Base-by-base conservation (phyloP, 176 grass and related monocot species). In the Hsuehochloa calcarea region DNA sequence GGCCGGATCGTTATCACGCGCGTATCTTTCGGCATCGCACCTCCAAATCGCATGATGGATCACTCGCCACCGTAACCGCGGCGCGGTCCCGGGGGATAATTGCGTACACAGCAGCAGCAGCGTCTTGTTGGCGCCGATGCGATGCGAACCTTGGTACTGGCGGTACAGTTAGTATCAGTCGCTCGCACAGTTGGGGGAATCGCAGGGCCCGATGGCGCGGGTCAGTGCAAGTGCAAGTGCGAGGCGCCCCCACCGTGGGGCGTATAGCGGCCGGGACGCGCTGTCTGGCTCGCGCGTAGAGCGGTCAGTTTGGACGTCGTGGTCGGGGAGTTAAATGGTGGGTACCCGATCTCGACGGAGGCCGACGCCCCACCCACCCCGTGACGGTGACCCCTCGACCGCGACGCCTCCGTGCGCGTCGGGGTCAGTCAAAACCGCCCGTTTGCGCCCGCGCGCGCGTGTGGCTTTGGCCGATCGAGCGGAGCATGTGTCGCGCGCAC, bases 271-370 rank as follows among this genome's bases (percentile, higher is more conserved):
- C 23, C 23, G 10, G 25, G 25, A 29, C 60, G 25, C 60, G 25
- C 26, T 52, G 16, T 8, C 41, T 10, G 41, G 41, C 41, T n/a
- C 20, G 20, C 12, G 10, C 11, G 10, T 38, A 20, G 50, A 22
- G 31, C 4, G 35, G 46, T 66, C 68, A 59, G 81, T 80, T 80
- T 74, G 81, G 75, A 72, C 87, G 81, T 89, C 74, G 87, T 75
- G 14, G 47, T 89, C 87, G 6, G 60, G 34, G 67, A 69, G 37
- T 74, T 59, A 25, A 66, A 7, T 2, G 72, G 29, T 20, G 34
- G 86, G 65, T 64, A 74, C 38, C 20, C 76, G 6, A 56, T n/a
- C n/a, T 22, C 11, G 51, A 20, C 1, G 35, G 62, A 39, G 6
- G 47, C 4, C 39, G 55, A 38, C 55, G 20, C 49, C 16, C 52